These are phyloP conservation scores for Leccinum imitatum DNA, from an alignment of 768 basidiomycete species.

Conservation along the genomic window DNA sequence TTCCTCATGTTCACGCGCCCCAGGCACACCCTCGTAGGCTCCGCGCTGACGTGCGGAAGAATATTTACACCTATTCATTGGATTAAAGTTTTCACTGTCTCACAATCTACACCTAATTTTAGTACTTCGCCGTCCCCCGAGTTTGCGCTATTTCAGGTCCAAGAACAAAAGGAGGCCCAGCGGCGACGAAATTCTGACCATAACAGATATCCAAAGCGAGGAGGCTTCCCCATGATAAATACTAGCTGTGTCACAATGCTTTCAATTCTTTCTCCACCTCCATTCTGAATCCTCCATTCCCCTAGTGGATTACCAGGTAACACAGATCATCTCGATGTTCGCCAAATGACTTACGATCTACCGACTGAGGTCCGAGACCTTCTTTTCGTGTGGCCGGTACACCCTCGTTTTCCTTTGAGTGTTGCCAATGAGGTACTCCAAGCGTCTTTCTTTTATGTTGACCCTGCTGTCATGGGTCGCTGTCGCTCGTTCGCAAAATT, in stretches of 20 bases:
- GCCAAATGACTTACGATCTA: neutral
- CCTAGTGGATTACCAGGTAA: slow-evolving; percentile 18
- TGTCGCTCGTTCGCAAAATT: slow-evolving; percentile 23
- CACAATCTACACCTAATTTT: neutral
- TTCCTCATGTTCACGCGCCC: neutral
- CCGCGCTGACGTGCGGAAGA: neutral
- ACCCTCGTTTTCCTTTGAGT: slow-evolving; percentile 11
- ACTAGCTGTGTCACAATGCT: neutral
- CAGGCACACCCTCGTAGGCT: neutral
- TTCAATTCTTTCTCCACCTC: neutral
- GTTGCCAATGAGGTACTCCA: slow-evolving; percentile 15
- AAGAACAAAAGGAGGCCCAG: neutral
- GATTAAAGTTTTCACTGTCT: neutral
- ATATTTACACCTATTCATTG: neutral
- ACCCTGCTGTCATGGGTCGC: slow-evolving; percentile 14
- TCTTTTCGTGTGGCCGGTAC: slow-evolving; percentile 20
- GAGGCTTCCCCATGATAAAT: slow-evolving; percentile 15
- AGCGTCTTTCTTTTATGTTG: slow-evolving; percentile 11
- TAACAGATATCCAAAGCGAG: neutral
- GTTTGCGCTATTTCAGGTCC: neutral
- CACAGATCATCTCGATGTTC: neutral
- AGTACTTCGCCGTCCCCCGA: neutral
- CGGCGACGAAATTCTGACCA: slow-evolving; percentile 4
- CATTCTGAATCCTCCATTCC: neutral
- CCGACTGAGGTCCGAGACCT: slow-evolving; percentile 26